These are phyloP conservation scores for Populus tomentosa DNA, from an alignment of 441 rosid genomes.

Conservation along the genomic window DNA sequence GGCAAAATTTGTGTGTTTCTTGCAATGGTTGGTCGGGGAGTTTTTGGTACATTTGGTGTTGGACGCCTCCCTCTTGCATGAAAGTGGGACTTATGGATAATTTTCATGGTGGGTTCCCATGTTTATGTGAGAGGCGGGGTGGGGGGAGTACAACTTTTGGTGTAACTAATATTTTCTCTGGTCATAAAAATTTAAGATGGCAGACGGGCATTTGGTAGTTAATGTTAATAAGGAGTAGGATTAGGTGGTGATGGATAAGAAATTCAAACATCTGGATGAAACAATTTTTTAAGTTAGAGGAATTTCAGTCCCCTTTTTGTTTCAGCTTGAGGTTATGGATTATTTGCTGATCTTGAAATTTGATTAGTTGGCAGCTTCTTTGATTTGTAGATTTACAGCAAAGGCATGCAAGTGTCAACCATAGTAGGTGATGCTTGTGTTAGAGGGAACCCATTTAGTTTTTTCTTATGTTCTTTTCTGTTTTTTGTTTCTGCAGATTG, in stretches of 20 bases:
- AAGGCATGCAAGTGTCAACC: background rate
- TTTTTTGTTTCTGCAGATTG: conserved; percentile 48
- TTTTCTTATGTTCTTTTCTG: background rate
- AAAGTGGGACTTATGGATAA: too few relatives aligned
- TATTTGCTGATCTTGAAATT: background rate
- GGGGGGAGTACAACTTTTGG: too few relatives aligned
- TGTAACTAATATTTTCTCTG: too few relatives aligned
- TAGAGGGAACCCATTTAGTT: background rate
- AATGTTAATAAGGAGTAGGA: background rate
- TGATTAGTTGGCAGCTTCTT: background rate
- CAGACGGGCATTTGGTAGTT: background rate
- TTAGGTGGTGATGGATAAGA: background rate
- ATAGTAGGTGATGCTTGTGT: background rate
- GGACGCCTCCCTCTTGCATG: too few relatives aligned
- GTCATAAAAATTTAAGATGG: background rate
- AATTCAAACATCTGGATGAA: background rate
- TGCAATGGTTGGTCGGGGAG: too few relatives aligned
- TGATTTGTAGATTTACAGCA: background rate
- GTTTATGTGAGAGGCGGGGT: too few relatives aligned
- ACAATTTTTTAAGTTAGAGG: background rate
- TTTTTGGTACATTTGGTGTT: too few relatives aligned
- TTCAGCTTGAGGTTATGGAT: background rate
- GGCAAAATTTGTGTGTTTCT: too few relatives aligned
- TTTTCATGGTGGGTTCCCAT: too few relatives aligned
- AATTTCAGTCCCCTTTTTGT: background rate